phyloP scores from a whole-genome alignment of 2,329 filamentous ascomycete species.

The Neonectria faginata region DNA sequence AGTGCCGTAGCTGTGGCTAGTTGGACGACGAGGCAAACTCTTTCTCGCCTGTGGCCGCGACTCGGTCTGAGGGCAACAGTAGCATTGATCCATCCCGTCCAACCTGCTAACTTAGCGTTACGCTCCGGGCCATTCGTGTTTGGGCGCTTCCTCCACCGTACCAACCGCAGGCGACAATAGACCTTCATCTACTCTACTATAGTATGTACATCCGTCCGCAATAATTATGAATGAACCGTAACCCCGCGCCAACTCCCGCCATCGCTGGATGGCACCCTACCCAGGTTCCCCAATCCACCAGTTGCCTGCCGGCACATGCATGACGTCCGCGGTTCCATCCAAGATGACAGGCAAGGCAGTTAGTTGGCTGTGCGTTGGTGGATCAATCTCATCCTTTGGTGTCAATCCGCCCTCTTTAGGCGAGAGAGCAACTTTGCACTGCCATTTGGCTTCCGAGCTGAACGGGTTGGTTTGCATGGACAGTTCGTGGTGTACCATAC shows the following conservation, averaged over 20 bases:
- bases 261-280: constrained; percentile 35
- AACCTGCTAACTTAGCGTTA: constrained; percentile 17
- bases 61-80: constrained; percentile 20
- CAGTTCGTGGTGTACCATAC: constrained; percentile 4
- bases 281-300: constrained; percentile 31
- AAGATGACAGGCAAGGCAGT: constrained; percentile 32
- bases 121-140: constrained; percentile 24
- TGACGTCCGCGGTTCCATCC: constrained; percentile 32
- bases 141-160: constrained; percentile 26
- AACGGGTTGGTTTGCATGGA: constrained; percentile 11
- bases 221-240: constrained; percentile 21
- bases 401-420: constrained; percentile 20
- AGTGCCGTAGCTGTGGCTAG: constrained; percentile 28
- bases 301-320: constrained; percentile 45
- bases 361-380: constrained; percentile 32
- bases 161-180: constrained; percentile 13
- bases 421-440: constrained; percentile 7
- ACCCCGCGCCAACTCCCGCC: constrained; percentile 32
- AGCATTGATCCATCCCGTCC: constrained; percentile 25
- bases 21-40: constrained; percentile 15
- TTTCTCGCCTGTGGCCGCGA: constrained; percentile 24
- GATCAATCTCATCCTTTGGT: constrained; percentile 33
- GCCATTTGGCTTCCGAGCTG: constrained; percentile 23
- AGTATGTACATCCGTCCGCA: background rate
- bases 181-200: constrained; percentile 11